Percentiles rank a stretch among this genome's conserved stretches.
phyloP scores from a whole-genome alignment of 148 eudicot genomes.

The Amaranthus hypochondriacus region DNA sequence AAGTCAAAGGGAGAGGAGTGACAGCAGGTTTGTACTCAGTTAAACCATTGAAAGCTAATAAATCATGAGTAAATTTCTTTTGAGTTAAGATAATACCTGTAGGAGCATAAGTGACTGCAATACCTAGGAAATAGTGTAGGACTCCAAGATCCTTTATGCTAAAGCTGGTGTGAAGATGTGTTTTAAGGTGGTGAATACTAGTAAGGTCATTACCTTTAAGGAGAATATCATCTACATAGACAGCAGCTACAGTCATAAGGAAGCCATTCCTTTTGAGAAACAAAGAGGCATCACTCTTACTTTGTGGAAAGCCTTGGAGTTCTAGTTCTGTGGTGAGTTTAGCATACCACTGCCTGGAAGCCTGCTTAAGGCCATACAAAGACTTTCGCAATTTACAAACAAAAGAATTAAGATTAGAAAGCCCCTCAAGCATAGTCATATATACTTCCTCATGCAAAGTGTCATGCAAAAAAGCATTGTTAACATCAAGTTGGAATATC shows the following conservation, averaged over 20 bases:
- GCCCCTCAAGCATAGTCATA: too few relatives aligned
- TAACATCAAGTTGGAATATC: not conserved
- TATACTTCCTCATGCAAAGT: not conserved
- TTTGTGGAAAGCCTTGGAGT: not conserved
- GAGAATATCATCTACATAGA: not conserved
- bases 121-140: not conserved
- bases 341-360: conserved; percentile 11
- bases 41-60: too few relatives aligned
- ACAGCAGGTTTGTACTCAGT: too few relatives aligned
- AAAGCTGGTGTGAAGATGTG: not conserved
- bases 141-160: not conserved
- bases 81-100: too few relatives aligned
- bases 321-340: not conserved
- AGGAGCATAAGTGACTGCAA: not conserved
- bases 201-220: not conserved
- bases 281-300: not conserved
- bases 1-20: too few relatives aligned
- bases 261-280: not conserved
- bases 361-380: not conserved
- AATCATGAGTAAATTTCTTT: too few relatives aligned
- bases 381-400: not conserved
- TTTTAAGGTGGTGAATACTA: too few relatives aligned
- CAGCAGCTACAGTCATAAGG: too few relatives aligned
- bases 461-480: not conserved
- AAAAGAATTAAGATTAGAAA: not conserved